Base-by-base conservation (phyloP, 1,284 basidiomycete genomes). In the Lignosus rhinocerotis region DNA sequence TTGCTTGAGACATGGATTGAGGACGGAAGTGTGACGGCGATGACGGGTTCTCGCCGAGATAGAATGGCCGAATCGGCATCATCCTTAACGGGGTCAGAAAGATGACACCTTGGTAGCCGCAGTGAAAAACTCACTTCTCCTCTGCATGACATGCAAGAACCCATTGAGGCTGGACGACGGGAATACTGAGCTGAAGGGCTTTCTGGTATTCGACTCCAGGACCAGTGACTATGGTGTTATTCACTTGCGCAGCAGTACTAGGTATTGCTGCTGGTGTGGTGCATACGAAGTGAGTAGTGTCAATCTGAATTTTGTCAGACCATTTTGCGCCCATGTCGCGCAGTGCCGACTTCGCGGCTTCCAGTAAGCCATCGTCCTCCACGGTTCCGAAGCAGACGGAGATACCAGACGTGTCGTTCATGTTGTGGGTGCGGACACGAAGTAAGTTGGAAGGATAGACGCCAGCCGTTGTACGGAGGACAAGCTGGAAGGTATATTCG, bases 201-300 rank as follows among this genome's bases (percentile, higher is more conserved):
- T 93, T 85, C 72, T 96, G 93, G 71, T 97, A 97, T 67, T 94
- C 93, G 4, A 91, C 86, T 0, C 89, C 89, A 0, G 92, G 88
- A 6, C 84, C 82, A 11, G 77, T 76, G 11, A 76, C 72, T 0
- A 75, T 67, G 63, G 74, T 78, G 6, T 84, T 83, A 3, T 79
- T 76, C 0, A 79, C 80, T 55, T 82, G 80, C 3, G 88, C 85
- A 3, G 86, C 88, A 3, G 86, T 88, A 6, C 74, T 67, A 0
- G 87, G 84, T 0, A 85, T 85, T 12, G 83, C 80, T 1, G 88
- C 86, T 1, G 94, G 91, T 0, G 91, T 93, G 3, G 93, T 96
- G 70, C 94, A 96, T 38, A 97, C 94, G 67, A 96, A 97, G 73
- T 98, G 95, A 0, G 94, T 96, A 6, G 95, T 97, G 69, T 97